Evolutionary conservation across 768 basidiomycete genomes (phyloP).

Genomic region (Agrocybe praecox): DNA sequence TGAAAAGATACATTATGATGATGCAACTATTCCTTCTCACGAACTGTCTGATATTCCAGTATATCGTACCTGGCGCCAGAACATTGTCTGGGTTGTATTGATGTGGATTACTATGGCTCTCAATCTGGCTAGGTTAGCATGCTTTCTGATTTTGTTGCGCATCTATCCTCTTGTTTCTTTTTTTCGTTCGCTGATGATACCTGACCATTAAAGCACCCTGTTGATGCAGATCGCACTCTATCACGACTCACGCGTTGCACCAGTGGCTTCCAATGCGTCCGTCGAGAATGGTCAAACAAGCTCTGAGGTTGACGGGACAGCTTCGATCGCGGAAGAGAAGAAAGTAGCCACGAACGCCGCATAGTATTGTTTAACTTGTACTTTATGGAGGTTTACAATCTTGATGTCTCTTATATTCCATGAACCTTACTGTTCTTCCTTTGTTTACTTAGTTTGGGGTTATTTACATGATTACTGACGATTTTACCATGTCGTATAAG

Average conservation of each 20-base stretch:
- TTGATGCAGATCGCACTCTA: not conserved
- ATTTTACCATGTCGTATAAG: too few relatives aligned
- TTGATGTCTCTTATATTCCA: too few relatives aligned
- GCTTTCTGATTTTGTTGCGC: not conserved
- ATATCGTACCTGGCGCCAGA: conserved; percentile 33
- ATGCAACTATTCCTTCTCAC: too few relatives aligned
- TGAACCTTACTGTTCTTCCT: too few relatives aligned
- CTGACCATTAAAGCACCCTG: not conserved
- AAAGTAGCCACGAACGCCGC: too few relatives aligned
- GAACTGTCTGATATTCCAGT: conserved; percentile 11
- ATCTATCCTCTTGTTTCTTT: not conserved
- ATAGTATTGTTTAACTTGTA: too few relatives aligned
- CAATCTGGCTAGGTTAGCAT: conserved; percentile 26
- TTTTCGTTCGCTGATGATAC: not conserved
- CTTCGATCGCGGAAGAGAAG: too few relatives aligned
- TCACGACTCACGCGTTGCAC: not conserved
- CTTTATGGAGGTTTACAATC: too few relatives aligned
- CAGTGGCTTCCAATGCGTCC: not conserved
- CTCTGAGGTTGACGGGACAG: not conserved
- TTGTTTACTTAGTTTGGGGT: too few relatives aligned
- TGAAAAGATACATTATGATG: too few relatives aligned
- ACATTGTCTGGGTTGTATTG: conserved; percentile 34
- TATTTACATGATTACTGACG: too few relatives aligned
- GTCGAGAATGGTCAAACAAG: not conserved
- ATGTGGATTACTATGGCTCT: conserved; percentile 32